A percentile compares a stretch with the other conserved stretches of the same genome.
Conservation (phyloP, 495 filamentous ascomycete species). For the Pseudoneurospora amorphoporcata region DNA sequence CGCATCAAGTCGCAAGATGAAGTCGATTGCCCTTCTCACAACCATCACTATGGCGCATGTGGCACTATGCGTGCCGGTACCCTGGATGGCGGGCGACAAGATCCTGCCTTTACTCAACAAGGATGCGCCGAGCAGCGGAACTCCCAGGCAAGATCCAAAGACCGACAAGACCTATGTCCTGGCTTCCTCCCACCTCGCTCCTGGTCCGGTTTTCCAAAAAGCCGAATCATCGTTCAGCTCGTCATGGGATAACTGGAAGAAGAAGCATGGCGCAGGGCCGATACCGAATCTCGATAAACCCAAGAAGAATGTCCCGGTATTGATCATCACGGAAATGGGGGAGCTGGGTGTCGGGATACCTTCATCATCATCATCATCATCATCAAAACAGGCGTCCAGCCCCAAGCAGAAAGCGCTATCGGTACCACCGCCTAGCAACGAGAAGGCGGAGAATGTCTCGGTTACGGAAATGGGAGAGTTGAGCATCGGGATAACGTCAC, state of each 20-base stretch:
- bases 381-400: not conserved
- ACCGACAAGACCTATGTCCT: not conserved
- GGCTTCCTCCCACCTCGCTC: not conserved
- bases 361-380: not conserved
- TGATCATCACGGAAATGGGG: constrained; percentile 4
- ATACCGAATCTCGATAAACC: not conserved
- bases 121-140: not conserved
- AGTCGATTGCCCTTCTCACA: constrained; percentile 5
- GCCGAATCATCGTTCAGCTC: not conserved
- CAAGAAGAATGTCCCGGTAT: not conserved
- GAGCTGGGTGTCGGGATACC: constrained; percentile 7
- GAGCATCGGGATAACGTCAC: not conserved
- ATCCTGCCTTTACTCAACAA: not conserved
- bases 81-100: not conserved
- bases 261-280: not conserved
- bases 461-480: constrained; percentile 10
- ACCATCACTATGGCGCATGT: constrained; percentile 10
- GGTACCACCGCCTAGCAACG: constrained; percentile 5
- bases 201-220: not conserved
- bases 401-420: not conserved
- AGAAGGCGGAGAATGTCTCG: not conserved
- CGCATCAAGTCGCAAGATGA: constrained; percentile 11
- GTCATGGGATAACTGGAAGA: not conserved
- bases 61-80: constrained; percentile 10
- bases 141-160: not conserved